phyloP scores from a whole-genome alignment of 2,329 filamentous ascomycete species.

The Phialemonium atrogriseum region DNA sequence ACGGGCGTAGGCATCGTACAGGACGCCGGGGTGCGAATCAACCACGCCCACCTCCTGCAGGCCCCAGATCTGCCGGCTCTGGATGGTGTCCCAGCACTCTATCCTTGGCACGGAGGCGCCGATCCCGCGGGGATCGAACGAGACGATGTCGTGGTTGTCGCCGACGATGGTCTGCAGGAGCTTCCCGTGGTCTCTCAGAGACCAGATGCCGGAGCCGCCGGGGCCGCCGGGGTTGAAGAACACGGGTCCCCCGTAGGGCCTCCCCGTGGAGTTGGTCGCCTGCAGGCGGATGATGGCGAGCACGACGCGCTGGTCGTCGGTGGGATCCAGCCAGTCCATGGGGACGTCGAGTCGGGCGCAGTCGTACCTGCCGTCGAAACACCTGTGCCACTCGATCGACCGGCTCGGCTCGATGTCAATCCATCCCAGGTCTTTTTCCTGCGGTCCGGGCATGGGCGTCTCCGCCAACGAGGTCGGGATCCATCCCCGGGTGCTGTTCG shows the following conservation, averaged over 20 bases:
- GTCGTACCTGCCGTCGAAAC: constrained; percentile 24
- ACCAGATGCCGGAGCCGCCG: constrained; percentile 35
- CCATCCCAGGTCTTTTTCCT: constrained; percentile 6
- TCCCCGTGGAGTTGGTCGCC: constrained; percentile 15
- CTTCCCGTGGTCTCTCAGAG: constrained; percentile 23
- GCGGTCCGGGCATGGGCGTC: neutral
- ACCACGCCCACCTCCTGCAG: constrained; percentile 34
- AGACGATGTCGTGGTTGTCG: constrained; percentile 39
- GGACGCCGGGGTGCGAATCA: constrained; percentile 36
- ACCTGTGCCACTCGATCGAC: constrained; percentile 24
- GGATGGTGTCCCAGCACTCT: constrained; percentile 39
- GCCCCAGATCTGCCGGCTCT: constrained; percentile 33
- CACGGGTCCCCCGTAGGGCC: constrained; percentile 22
- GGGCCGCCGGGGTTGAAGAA: constrained; percentile 37
- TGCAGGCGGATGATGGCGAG: constrained; percentile 28
- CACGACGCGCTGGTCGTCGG: constrained; percentile 22
- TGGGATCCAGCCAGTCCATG: constrained; percentile 30
- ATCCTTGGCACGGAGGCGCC: constrained; percentile 40
- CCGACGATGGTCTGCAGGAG: constrained; percentile 36
- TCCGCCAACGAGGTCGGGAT: no score
- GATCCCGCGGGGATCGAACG: constrained; percentile 44
- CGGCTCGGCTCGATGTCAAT: constrained; percentile 19
- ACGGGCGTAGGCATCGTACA: constrained; percentile 36
- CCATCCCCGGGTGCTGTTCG: no score
- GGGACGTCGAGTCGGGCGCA: constrained; percentile 30